phyloP scores from a whole-genome alignment of 2,329 filamentous ascomycete genomes.

The Raffaelea ambrosiae region DNA sequence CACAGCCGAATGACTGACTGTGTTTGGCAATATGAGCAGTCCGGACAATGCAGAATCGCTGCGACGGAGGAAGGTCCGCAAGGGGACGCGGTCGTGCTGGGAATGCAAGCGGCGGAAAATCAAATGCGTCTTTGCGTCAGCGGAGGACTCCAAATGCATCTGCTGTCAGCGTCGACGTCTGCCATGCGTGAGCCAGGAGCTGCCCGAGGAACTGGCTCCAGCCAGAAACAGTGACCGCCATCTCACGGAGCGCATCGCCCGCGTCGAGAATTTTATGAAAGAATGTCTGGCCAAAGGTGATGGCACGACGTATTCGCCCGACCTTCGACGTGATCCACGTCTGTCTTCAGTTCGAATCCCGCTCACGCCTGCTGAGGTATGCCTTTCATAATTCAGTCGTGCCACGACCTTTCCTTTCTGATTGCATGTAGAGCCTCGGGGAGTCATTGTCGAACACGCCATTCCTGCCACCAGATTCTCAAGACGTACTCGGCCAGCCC shows the following conservation, averaged over 20 bases:
- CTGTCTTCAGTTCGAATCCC: too few species aligned
- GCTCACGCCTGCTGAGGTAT: too few species aligned
- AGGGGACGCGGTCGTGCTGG: conserved; percentile 43
- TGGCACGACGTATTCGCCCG: too few species aligned
- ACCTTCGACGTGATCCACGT: too few species aligned
- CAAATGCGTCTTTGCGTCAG: conserved; percentile 33
- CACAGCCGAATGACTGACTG: too few species aligned
- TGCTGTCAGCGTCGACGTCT: conserved; percentile 34
- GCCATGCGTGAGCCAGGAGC: conserved; percentile 38
- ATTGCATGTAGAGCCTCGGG: too few species aligned
- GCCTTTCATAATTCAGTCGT: too few species aligned
- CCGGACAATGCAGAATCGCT: not conserved
- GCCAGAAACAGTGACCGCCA: conserved; percentile 19
- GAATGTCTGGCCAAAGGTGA: not conserved
- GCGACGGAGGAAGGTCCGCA: conserved; percentile 10
- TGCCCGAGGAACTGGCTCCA: conserved; percentile 20
- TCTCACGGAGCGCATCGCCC: conserved; percentile 7
- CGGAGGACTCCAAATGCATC: conserved; percentile 29
- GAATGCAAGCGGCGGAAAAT: conserved; percentile 48
- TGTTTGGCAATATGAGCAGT: too few species aligned
- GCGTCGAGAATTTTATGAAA: conserved; percentile 4
- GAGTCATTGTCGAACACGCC: not conserved
- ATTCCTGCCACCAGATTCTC: not conserved
- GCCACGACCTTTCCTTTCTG: too few species aligned
- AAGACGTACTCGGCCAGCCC: not conserved